Evolutionary conservation across 768 basidiomycete species (phyloP), one percentile per base, ranked within the genome.

Genomic region (Pleurotus djamor): DNA sequence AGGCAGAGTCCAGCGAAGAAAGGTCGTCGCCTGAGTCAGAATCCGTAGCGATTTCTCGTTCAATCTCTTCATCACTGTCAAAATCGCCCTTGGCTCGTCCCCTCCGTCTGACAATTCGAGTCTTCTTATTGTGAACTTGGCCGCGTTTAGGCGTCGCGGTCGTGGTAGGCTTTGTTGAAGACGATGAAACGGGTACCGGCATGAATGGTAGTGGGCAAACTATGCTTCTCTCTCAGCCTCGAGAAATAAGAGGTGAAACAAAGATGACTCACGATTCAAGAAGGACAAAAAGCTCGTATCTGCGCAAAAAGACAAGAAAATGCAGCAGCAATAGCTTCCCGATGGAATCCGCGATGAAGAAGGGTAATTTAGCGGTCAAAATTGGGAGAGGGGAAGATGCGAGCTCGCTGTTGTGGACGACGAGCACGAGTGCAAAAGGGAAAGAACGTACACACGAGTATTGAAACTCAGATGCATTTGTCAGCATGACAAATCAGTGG

Each of bases 51-150:
- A 76, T 79, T 72, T 89, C 90, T 60, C 91, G 81, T 74, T 83
- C 83, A 55, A 92, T 79, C 71, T 92, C 91, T 33, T 92, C 91
- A 65, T 92, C 91, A 63, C 89, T 91, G 56, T 84, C 87, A 34
- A 86, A 75, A 37, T 73, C 79, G 58, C 77, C 77, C 64, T 76
- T 80, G 3, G 76, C 87, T 66, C 88, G 79, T 37, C 88, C 88
- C 65, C 90, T 78, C 60, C 90, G 82, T 67, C 84, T 83, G 47
- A 81, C 76, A 50, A 80, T 66, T 63, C 78, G 73, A 61, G 74
- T 76, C 68, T 79, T 80, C 73, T 75, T 78, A 14, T 67, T 63
- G 4, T 64, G 69, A 59, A 71, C 67, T 35, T 69, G 68, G 34
- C 58, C 67, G 72, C 72, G 75, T 61, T 77, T 73, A 60, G 70